Evolutionary conservation across 495 filamentous ascomycete species (phyloP), one percentile per base, ranked within the genome.

Genomic region (Penicillium flavigenum): DNA sequence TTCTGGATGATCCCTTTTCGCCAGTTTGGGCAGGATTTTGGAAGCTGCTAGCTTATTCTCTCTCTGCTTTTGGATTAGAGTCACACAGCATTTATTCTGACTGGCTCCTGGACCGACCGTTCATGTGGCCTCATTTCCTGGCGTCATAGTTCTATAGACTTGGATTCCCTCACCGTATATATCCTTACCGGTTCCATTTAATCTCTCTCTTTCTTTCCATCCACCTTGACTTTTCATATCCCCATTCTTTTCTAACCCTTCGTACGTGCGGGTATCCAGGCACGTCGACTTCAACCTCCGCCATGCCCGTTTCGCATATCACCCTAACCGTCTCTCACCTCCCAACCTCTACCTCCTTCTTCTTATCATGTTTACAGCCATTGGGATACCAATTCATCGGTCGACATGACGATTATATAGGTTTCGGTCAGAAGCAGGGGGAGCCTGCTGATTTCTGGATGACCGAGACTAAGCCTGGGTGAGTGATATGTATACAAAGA

Each of bases 341-440:
- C 39, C 84, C 90, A 8, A 85, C 84, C 19, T 87, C 89, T 8
- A 86, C 84, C 43, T 92, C 88, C 1, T 93, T 92, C 76, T 96
- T 89, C 71, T 81, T 92, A 5, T 81, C 86, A 57, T 81, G 90
- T 62, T 76, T 87, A 45, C 85, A 88, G 58, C 88, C 90, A 0
- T 76, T 95, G 19, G 88, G 88, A 20, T 85, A 94, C 54, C 80
- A 80, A 48, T 95, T 83, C 68, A 79, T 92, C 56, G 76, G 74
- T 51, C 72, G 76, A 41, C 72, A 79, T 68, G 74, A 76, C 44
- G 74, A 75, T 11, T 75, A 79, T 52, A 81, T 86, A 63, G 83
- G 81, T 17, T 81, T 87, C 61, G 84, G 84, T 17, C 75, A 78
- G 55, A 73, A 74, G 55, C 68, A 71, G 50, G 77, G 76, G 20